phyloP scores from a whole-genome alignment of 352 stramenopile species.

The Phytophthora pseudosyringae region DNA sequence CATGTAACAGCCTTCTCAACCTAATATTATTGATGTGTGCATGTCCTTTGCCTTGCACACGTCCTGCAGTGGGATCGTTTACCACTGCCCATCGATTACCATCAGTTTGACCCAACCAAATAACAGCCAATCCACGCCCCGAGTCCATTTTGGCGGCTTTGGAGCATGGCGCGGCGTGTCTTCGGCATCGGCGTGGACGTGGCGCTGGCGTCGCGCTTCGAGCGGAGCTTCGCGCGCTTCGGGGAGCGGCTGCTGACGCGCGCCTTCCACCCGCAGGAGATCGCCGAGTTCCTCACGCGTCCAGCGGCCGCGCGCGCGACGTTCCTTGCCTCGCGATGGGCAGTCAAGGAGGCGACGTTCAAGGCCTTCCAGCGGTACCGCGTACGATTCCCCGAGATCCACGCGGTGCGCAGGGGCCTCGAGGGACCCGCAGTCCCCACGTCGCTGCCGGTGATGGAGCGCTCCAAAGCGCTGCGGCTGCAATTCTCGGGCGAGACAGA shows the following conservation, averaged over 20 bases:
- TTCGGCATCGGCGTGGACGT: conserved; percentile 83
- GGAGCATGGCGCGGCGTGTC: conserved; percentile 34
- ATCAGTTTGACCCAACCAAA: not conserved
- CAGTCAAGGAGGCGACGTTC: conserved; percentile 83
- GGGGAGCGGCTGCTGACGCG: conserved; percentile 67
- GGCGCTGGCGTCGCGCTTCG: conserved; percentile 63
- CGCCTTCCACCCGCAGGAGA: conserved; percentile 72
- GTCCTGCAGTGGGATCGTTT: not conserved
- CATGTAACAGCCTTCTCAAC: not conserved
- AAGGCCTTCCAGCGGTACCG: conserved; percentile 86
- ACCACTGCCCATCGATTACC: not conserved
- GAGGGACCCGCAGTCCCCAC: conserved; percentile 26
- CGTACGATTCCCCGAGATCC: conserved; percentile 81
- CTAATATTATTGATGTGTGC: conserved; percentile 33
- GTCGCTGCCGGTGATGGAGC: conserved; percentile 31
- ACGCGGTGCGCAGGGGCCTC: conserved; percentile 23
- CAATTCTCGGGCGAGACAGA: conserved; percentile 69
- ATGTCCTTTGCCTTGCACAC: not conserved
- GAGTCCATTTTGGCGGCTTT: not conserved
- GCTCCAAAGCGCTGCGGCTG: conserved; percentile 52
- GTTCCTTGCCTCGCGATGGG: conserved; percentile 85
- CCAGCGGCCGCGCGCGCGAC: conserved; percentile 39
- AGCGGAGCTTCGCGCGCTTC: conserved; percentile 57
- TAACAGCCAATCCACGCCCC: conserved; percentile 6
- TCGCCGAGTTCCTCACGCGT: conserved; percentile 62